Evolutionary conservation across 352 stramenopile genomes (phyloP).

Genomic region (Globisporangium cylindrosporum): DNA sequence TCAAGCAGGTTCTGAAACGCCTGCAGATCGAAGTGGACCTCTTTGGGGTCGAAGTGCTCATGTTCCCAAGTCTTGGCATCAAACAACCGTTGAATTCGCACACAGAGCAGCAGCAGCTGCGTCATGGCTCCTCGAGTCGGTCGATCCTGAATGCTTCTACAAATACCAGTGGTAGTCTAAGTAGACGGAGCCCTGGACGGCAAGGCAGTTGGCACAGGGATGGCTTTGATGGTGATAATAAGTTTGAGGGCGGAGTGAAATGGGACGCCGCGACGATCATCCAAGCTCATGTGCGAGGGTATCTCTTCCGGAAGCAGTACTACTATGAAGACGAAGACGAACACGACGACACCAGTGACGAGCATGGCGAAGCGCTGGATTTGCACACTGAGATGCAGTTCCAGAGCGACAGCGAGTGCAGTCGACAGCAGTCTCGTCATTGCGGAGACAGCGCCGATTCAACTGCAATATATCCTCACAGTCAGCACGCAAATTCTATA

Average conservation of each 20-base stretch:
- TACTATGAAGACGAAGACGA: constrained; percentile 1
- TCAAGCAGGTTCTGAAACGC: constrained; percentile 30
- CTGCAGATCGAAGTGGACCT: constrained; percentile 58
- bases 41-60: constrained; percentile 49
- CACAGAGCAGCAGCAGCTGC: constrained; percentile 9
- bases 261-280: constrained; percentile 7
- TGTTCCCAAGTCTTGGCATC: constrained; percentile 43
- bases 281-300: constrained; percentile 17
- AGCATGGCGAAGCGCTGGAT: constrained; percentile 5
- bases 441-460: neutral
- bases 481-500: too few species aligned
- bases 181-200: neutral
- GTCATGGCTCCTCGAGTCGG: neutral
- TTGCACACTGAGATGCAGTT: constrained; percentile 13
- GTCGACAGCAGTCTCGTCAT: neutral
- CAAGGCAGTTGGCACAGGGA: neutral
- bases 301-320: constrained; percentile 19
- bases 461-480: neutral
- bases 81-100: constrained; percentile 16
- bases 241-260: neutral
- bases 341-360: neutral
- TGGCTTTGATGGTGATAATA: neutral
- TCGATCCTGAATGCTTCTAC: neutral
- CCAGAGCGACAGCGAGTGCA: constrained; percentile 6
- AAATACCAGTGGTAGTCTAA: neutral